phyloP scores from a whole-genome alignment of 208 protist genomes.

The Trypanosoma cruzi region DNA sequence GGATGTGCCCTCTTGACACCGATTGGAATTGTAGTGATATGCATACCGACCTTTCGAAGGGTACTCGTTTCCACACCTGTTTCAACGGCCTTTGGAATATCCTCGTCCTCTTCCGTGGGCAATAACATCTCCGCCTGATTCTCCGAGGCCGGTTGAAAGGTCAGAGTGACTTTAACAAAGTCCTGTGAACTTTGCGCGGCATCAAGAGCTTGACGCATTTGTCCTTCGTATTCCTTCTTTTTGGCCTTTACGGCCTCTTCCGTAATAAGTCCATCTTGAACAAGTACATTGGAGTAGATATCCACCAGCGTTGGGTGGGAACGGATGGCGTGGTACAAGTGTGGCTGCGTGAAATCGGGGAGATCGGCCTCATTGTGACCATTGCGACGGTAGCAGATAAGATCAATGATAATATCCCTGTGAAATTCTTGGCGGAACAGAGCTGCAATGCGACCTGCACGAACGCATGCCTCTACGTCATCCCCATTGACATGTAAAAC shows the following conservation, averaged over 20 bases:
- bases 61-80: constrained; percentile 72
- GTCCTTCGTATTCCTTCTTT: constrained; percentile 67
- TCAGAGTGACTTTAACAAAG: constrained; percentile 78
- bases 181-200: constrained; percentile 78
- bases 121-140: constrained; percentile 58
- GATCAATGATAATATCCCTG: constrained; percentile 96
- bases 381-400: constrained; percentile 96
- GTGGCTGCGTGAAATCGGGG: constrained; percentile 97
- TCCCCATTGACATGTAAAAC: constrained; percentile 99
- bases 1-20: constrained; percentile 87
- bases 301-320: constrained; percentile 89
- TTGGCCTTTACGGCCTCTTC: constrained; percentile 58
- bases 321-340: constrained; percentile 94
- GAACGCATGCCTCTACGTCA: constrained; percentile 95
- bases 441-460: constrained; percentile 85
- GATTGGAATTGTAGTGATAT: constrained; percentile 88
- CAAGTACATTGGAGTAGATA: constrained; percentile 88
- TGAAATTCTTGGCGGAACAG: constrained; percentile 95
- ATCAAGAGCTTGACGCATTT: constrained; percentile 85
- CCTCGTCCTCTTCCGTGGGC: constrained; percentile 36
- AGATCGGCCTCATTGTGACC: constrained; percentile 98
- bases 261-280: constrained; percentile 81
- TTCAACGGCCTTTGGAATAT: constrained; percentile 51
- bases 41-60: constrained; percentile 68
- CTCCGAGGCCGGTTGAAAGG: constrained; percentile 78